phyloP scores from a whole-genome alignment of 1,139 yeast genomes.

The Blastobotrys malaysiensis region DNA sequence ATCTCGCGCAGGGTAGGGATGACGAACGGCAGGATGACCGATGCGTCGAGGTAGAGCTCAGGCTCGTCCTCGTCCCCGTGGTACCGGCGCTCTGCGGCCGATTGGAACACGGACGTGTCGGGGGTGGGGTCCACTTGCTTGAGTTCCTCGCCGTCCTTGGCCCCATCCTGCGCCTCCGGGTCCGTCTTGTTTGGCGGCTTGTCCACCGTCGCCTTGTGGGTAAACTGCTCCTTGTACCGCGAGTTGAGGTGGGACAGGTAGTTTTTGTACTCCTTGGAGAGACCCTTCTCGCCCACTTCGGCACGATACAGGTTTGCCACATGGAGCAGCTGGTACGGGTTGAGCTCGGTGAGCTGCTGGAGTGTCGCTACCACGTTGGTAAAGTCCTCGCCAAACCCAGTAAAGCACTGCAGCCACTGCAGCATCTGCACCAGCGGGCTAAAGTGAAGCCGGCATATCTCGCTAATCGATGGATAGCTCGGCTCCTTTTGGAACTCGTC shows the following conservation, averaged over 20 bases:
- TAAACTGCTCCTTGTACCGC: constrained; percentile 26
- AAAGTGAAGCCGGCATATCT: constrained; percentile 60
- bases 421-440: constrained; percentile 72
- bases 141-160: constrained; percentile 9
- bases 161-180: constrained; percentile 6
- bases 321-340: constrained; percentile 65
- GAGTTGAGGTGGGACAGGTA: constrained; percentile 31
- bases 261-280: constrained; percentile 35
- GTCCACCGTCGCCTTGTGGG: constrained; percentile 19
- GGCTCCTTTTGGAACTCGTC: constrained; percentile 33
- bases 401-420: constrained; percentile 87
- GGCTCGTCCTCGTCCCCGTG: constrained; percentile 18
- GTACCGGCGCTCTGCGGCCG: constrained; percentile 15
- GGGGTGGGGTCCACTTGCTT: constrained; percentile 14
- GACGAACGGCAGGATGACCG: constrained; percentile 32
- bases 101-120: constrained; percentile 3
- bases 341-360: constrained; percentile 45
- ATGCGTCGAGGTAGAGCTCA: constrained; percentile 32
- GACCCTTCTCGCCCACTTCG: constrained; percentile 66
- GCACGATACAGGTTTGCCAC: constrained; percentile 73
- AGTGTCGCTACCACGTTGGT: constrained; percentile 48
- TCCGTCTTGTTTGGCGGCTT: constrained; percentile 3
- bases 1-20: constrained; percentile 38
- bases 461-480: constrained; percentile 26
- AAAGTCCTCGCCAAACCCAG: constrained; percentile 57